phyloP scores from a whole-genome alignment of 768 basidiomycete genomes.

The Crucibulum laeve region DNA sequence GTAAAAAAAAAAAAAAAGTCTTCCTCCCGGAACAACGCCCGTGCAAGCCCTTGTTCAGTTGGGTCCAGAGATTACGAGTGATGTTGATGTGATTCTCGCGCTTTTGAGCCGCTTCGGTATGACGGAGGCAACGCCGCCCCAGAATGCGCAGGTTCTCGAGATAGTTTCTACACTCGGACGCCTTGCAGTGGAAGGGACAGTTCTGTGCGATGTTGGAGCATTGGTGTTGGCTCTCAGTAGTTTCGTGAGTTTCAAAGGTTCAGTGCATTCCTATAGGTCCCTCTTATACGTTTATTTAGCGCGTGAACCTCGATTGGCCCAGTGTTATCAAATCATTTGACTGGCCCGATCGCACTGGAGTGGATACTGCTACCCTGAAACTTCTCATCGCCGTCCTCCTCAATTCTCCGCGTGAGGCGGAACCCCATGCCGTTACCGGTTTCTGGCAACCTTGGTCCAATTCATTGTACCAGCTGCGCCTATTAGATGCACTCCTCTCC shows the following conservation, averaged over 20 bases:
- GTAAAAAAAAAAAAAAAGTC: conserved; percentile 33
- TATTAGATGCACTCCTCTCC: conserved; percentile 86
- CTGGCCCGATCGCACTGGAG: conserved; percentile 74
- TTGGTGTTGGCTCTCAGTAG: conserved; percentile 69
- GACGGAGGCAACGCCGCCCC: conserved; percentile 65
- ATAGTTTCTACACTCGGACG: conserved; percentile 65
- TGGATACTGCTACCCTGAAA: conserved; percentile 87
- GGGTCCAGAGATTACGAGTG: conserved; percentile 75
- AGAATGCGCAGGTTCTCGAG: conserved; percentile 67
- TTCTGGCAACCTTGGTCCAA: conserved; percentile 89
- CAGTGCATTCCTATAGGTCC: conserved; percentile 1
- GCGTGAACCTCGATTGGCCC: conserved; percentile 71
- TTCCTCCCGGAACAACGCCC: conserved; percentile 62
- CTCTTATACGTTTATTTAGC: too few species aligned
- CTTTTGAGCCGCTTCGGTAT: conserved; percentile 74
- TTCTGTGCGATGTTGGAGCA: conserved; percentile 70
- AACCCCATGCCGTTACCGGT: conserved; percentile 75
- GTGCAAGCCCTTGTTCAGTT: conserved; percentile 75
- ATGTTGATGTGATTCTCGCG: conserved; percentile 65
- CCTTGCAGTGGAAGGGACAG: conserved; percentile 67
- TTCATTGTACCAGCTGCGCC: conserved; percentile 76
- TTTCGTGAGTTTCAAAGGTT: conserved; percentile 50
- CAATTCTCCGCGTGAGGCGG: conserved; percentile 73
- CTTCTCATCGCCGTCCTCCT: conserved; percentile 84
- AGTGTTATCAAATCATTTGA: conserved; percentile 85